A percentile compares a stretch with the other conserved stretches of the same genome.
phyloP scores from a whole-genome alignment of 75 land plant genomes.

The Sequoiadendron giganteum region DNA sequence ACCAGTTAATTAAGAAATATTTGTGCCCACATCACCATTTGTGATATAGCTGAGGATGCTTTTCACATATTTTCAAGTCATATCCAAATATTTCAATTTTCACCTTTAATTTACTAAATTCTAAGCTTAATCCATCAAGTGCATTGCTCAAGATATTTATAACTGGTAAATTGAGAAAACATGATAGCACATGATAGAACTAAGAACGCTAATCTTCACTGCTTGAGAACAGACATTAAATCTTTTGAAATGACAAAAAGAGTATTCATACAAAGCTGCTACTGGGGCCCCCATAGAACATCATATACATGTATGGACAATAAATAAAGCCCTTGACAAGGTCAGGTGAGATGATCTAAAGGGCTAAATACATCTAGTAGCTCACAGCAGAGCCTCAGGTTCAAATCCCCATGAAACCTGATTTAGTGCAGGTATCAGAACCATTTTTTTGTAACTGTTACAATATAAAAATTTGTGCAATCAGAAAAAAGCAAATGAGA shows the following conservation, averaged over 20 bases:
- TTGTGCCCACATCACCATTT: background rate
- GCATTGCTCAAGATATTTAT: background rate
- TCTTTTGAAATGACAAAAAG: background rate
- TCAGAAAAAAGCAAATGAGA: too few relatives aligned
- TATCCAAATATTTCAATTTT: background rate
- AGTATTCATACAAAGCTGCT: background rate
- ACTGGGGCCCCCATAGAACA: background rate
- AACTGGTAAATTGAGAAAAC: background rate
- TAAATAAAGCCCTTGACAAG: background rate
- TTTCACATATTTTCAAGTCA: background rate
- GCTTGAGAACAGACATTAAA: background rate
- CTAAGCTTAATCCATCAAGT: background rate
- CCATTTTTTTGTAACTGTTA: too few relatives aligned
- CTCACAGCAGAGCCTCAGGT: too few relatives aligned
- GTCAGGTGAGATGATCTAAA: too few relatives aligned
- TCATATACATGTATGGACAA: background rate
- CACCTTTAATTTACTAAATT: background rate
- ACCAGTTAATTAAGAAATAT: background rate
- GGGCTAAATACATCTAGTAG: too few relatives aligned
- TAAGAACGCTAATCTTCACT: background rate
- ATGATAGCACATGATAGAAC: background rate
- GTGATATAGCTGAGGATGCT: too few relatives aligned
- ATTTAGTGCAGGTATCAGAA: too few relatives aligned
- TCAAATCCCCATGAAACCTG: too few relatives aligned
- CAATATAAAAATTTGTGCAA: too few relatives aligned